These are phyloP conservation scores for Silene vulgaris DNA, from an alignment of 179 eudicot genomes.

Conservation along the genomic window DNA sequence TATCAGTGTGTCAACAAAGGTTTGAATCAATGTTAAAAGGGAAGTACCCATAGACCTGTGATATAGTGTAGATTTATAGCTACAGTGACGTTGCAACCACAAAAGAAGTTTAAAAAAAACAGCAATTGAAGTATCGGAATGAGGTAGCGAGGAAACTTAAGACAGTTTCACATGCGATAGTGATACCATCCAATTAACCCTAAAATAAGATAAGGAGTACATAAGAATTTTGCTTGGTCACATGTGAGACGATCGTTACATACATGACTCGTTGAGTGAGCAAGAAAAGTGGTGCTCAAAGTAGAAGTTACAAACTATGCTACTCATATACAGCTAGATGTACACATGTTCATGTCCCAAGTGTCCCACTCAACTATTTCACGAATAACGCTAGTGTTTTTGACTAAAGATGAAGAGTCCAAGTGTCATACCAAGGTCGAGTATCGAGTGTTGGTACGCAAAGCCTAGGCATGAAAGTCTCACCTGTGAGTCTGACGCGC, in stretches of 20 bases:
- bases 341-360: no score
- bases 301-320: not conserved
- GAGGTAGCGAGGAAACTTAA: not conserved
- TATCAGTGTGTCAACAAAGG: not conserved
- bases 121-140: not conserved
- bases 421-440: no score
- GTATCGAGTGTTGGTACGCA: not conserved
- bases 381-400: no score
- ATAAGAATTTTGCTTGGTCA: not conserved
- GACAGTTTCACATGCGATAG: not conserved
- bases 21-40: not conserved
- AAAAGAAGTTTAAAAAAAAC: not conserved
- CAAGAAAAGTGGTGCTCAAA: not conserved
- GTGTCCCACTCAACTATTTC: no score
- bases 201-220: not conserved
- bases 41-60: not conserved
- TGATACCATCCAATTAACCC: not conserved
- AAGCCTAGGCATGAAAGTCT: not conserved
- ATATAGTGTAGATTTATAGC: not conserved
- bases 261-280: no score
- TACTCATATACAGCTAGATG: no score
- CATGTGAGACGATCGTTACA: not conserved
- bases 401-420: no score
- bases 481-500: not conserved
- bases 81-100: not conserved